A percentile compares a stretch with the other conserved stretches of the same genome.
phyloP scores from a whole-genome alignment of 768 basidiomycete species.

The Sporobolomyces phaffii region DNA sequence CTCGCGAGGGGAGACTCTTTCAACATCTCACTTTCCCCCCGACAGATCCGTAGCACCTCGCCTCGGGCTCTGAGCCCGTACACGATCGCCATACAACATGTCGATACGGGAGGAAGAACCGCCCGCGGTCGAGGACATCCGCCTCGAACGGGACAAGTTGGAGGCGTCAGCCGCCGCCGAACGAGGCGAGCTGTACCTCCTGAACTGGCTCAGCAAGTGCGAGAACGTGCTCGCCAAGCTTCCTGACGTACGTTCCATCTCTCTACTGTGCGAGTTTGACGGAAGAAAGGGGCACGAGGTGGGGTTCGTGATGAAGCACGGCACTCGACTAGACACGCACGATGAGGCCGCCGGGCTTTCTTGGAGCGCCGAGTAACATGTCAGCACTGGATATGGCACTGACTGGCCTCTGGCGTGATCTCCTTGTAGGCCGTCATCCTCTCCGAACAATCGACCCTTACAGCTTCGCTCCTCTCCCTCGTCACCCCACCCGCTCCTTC shows the following conservation, averaged over 20 bases:
- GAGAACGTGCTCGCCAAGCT: slow-evolving; percentile 57
- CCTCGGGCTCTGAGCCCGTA: neutral
- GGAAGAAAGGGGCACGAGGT: neutral
- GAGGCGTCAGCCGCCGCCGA: slow-evolving; percentile 52
- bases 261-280: neutral
- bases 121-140: slow-evolving; percentile 12
- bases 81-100: neutral
- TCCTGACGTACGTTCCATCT: slow-evolving; percentile 52
- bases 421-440: slow-evolving; percentile 66
- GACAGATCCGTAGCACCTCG: no score
- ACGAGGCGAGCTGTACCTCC: slow-evolving; percentile 72
- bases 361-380: neutral
- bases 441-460: slow-evolving; percentile 57
- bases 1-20: no score
- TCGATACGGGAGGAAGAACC: neutral
- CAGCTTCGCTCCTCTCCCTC: slow-evolving; percentile 62
- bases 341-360: neutral
- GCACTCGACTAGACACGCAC: neutral
- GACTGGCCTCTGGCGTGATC: no score
- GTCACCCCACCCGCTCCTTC: slow-evolving; percentile 54
- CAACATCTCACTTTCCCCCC: no score
- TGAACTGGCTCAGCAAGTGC: slow-evolving; percentile 70
- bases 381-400: neutral
- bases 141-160: slow-evolving; percentile 20
- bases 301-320: neutral